Evolutionary conservation across 352 stramenopile genomes (phyloP).

Genomic region (Globisporangium cylindrosporum): DNA sequence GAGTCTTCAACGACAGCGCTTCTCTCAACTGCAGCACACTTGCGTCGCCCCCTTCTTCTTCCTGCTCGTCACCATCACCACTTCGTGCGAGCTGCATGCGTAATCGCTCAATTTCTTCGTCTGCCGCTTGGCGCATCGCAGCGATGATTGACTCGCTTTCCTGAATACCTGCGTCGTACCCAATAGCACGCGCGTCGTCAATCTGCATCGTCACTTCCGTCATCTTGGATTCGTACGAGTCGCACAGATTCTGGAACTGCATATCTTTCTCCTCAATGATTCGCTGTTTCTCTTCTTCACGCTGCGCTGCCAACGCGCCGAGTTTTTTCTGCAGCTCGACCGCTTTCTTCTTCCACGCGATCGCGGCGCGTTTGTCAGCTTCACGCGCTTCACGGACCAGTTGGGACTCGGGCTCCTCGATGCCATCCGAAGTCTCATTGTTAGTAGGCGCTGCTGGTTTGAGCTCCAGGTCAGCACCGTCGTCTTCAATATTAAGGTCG

Average conservation of each 20-base stretch:
- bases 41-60: not conserved
- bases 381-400: slow-evolving; percentile 39
- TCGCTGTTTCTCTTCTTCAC: slow-evolving; percentile 47
- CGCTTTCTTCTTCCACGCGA: slow-evolving; percentile 74
- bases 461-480: not conserved
- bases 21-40: slow-evolving; percentile 17
- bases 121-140: slow-evolving; percentile 46
- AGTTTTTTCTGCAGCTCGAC: slow-evolving; percentile 59
- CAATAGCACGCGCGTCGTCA: slow-evolving; percentile 57
- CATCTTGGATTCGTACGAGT: slow-evolving; percentile 77
- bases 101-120: slow-evolving; percentile 32
- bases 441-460: slow-evolving; percentile 22
- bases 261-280: slow-evolving; percentile 48
- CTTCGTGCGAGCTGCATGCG: slow-evolving; percentile 16
- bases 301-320: slow-evolving; percentile 31
- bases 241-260: slow-evolving; percentile 63
- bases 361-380: slow-evolving; percentile 37
- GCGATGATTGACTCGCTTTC: slow-evolving; percentile 74
- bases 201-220: slow-evolving; percentile 67
- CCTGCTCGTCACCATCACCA: not conserved
- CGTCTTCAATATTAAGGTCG: not conserved
- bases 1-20: slow-evolving; percentile 12
- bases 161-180: slow-evolving; percentile 73
- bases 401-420: slow-evolving; percentile 27
- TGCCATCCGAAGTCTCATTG: slow-evolving; percentile 26